Conservation (phyloP, 2,329 filamentous ascomycete genomes). For the Proliferodiscus dingleyae region DNA sequence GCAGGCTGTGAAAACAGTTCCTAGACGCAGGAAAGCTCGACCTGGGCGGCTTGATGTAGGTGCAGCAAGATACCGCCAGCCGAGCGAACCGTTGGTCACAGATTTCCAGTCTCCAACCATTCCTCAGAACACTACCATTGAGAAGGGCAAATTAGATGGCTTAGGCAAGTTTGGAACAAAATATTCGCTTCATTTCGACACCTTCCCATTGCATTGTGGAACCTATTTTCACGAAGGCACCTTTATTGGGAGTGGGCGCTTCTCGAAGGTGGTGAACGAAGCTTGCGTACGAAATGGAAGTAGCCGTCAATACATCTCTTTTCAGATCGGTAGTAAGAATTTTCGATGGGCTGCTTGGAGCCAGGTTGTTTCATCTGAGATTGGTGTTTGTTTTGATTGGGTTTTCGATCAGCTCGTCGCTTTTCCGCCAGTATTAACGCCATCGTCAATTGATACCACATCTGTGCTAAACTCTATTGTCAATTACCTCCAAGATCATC, state of each 20-base stretch:
- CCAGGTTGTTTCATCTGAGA: constrained; percentile 53
- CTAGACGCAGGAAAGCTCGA: constrained; percentile 20
- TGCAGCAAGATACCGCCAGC: constrained; percentile 31
- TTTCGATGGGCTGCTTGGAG: constrained; percentile 55
- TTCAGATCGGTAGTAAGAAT: constrained; percentile 43
- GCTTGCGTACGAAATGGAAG: constrained; percentile 24
- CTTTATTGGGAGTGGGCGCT: constrained; percentile 49
- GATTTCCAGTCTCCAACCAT: constrained; percentile 22
- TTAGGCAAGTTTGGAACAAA: constrained; percentile 56
- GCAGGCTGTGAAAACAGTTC: background rate
- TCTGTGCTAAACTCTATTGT: constrained; percentile 20
- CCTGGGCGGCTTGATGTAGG: constrained; percentile 29
- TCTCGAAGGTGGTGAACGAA: constrained; percentile 34
- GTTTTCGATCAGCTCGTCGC: constrained; percentile 41
- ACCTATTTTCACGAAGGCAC: constrained; percentile 58
- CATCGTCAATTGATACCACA: constrained; percentile 7
- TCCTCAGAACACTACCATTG: constrained; percentile 15
- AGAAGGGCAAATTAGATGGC: constrained; percentile 42
- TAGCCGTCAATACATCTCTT: constrained; percentile 34
- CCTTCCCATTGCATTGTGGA: constrained; percentile 51
- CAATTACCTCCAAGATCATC: constrained; percentile 27
- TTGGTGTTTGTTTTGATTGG: constrained; percentile 58
- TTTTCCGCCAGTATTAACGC: background rate
- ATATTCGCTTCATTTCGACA: constrained; percentile 59
- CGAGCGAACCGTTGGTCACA: constrained; percentile 27